Base-by-base conservation (phyloP, 2,329 filamentous ascomycete genomes). In the Penicillium digitatum region DNA sequence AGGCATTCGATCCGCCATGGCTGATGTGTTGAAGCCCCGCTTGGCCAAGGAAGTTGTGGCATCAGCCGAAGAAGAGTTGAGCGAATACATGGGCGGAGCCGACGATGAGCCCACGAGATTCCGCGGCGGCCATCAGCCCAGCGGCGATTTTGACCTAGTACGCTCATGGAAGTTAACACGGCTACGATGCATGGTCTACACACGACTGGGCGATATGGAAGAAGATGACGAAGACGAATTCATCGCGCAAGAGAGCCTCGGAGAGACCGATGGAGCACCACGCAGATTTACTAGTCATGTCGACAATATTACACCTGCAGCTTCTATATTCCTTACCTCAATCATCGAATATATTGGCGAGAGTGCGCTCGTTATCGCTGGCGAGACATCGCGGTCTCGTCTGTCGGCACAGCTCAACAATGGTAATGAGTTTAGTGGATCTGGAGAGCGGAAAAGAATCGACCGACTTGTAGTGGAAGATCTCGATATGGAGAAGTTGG, bases 181-280 rank as follows among this genome's bases (percentile, higher is more conserved):
- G 52, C 77, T 99, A 66, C 85, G 94, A 57, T 96, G 94, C 72
- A 99, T 99, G 94, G 93, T 99, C 22, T 97, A 97, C 72, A 97
- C 92, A 9, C 92, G 94, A 9, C 79, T 99, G 7, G 94, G 94
- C 42, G 93, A 99, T 69, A 86, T 99, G 82, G 95, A 99, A 72
- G 94, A 99, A 75, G 92, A 97, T 63, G 94, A 99, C 62, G 94
- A 97, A 72, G 93, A 96, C 68, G 85, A 86, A 48, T 90, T 90
- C 67, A 88, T 95, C 69, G 86, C 91, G 61, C 85, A 90, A 65
- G 90, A 94, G 54, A 83, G 89, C 38, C 79, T 93, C 71, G 76
- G 78, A 39, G 82, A 85, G 35, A 77, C 80, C 45, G 79, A 80
- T 49, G 76, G 75, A 24, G 77, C 81, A 38, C 84, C 86, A 56